phyloP scores from a whole-genome alignment of 1,284 basidiomycete genomes.

The Gymnopus androsaceus region DNA sequence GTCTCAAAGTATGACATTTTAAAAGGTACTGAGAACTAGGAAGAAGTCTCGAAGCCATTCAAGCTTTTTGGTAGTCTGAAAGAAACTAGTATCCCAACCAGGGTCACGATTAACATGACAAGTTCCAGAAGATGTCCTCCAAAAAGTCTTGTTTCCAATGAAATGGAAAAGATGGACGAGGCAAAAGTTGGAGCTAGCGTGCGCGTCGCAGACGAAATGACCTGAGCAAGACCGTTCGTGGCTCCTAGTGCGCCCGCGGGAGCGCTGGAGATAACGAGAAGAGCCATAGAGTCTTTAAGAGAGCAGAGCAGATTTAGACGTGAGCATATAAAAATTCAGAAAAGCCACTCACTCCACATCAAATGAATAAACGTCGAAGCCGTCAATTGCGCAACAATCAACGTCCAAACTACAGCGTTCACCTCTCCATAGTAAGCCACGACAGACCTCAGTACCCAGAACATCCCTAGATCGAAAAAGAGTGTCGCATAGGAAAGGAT shows the following conservation, averaged over 20 bases:
- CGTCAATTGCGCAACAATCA: slow-evolving; percentile 10
- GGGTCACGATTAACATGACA: not conserved
- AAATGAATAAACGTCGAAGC: slow-evolving; percentile 6
- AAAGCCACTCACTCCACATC: slow-evolving; percentile 12
- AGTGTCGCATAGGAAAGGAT: slow-evolving; percentile 2
- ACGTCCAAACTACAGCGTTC: slow-evolving; percentile 3
- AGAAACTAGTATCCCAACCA: slow-evolving; percentile 3
- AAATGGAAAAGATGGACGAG: slow-evolving; percentile 13
- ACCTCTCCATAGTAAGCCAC: slow-evolving; percentile 7
- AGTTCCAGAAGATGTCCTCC: slow-evolving; percentile 11
- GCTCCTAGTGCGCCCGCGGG: slow-evolving; percentile 20
- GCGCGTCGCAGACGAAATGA: slow-evolving; percentile 18
- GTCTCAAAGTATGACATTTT: no score
- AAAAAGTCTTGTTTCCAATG: not conserved
- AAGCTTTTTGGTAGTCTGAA: slow-evolving; percentile 5
- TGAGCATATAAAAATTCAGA: not conserved
- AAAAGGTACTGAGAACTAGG: no score
- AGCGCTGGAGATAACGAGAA: slow-evolving; percentile 13
- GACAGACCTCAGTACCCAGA: slow-evolving; percentile 5
- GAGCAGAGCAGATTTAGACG: not conserved
- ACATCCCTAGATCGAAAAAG: slow-evolving; percentile 2
- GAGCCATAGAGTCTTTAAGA: slow-evolving; percentile 7
- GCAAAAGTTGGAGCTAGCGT: slow-evolving; percentile 5
- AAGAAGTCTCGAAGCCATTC: no score
- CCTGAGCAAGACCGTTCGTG: slow-evolving; percentile 24